These are phyloP conservation scores for Zychaea mexicana DNA, from an alignment of 371 early-diverging fungal genomes.

Conservation along the genomic window DNA sequence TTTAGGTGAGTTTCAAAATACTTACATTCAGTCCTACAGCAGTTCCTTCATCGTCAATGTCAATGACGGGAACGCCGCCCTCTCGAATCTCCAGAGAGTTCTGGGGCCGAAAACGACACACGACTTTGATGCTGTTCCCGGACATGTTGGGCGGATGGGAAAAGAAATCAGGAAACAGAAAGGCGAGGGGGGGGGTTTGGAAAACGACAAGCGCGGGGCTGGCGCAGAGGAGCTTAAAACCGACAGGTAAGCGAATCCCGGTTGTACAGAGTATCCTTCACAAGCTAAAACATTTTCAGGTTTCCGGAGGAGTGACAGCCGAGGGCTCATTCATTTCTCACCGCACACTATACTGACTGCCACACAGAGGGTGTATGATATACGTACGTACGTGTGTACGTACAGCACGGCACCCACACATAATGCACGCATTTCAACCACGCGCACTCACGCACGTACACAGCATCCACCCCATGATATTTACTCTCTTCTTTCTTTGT, in stretches of 20 bases:
- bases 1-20: background rate
- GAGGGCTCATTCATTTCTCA: too few species aligned
- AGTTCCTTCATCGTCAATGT: conserved; percentile 82
- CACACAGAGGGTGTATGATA: too few species aligned
- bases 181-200: background rate
- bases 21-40: conserved; percentile 72
- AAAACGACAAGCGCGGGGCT: background rate
- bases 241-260: background rate
- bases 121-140: conserved; percentile 92
- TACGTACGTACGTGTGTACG: too few species aligned
- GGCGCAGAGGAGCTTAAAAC: conserved; percentile 7
- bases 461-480: too few species aligned
- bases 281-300: conserved; percentile 2
- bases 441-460: background rate
- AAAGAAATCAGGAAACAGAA: conserved; percentile 6
- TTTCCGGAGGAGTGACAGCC: background rate
- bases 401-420: too few species aligned
- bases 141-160: conserved; percentile 34
- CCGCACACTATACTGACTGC: too few species aligned
- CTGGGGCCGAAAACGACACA: conserved; percentile 97
- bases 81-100: conserved; percentile 89
- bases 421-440: background rate
- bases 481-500: too few species aligned
- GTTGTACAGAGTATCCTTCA: background rate
- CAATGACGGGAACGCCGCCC: conserved; percentile 85